phyloP scores from a whole-genome alignment of 140 eudicot genomes.

The Senecio squalidus region DNA sequence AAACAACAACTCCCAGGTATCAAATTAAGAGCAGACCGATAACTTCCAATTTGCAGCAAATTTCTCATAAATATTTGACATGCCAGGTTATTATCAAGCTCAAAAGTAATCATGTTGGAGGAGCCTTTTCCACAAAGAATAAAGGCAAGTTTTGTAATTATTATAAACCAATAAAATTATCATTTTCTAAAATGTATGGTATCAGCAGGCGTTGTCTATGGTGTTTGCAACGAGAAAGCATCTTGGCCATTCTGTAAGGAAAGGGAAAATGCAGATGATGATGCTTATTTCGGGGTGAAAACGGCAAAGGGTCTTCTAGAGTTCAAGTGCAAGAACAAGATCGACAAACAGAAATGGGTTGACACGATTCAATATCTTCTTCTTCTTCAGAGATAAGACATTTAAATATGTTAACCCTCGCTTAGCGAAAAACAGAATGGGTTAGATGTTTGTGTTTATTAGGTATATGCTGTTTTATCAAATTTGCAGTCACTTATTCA shows the following conservation, averaged over 20 bases:
- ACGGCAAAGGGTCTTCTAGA: slow-evolving; percentile 78
- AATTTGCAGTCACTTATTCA: no score
- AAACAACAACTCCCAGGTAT: slow-evolving; percentile 67
- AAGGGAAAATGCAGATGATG: slow-evolving; percentile 56
- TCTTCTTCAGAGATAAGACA: slow-evolving; percentile 38
- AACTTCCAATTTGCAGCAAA: not conserved
- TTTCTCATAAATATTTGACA: not conserved
- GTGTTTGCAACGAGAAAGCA: slow-evolving; percentile 54
- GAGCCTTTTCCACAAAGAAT: slow-evolving; percentile 80
- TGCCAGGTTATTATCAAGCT: slow-evolving; percentile 64
- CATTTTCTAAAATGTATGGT: not conserved
- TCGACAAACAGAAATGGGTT: slow-evolving; percentile 82
- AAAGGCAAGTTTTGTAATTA: slow-evolving; percentile 57
- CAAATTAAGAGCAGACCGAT: not conserved
- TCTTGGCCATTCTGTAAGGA: slow-evolving; percentile 67
- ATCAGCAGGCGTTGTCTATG: slow-evolving; percentile 47
- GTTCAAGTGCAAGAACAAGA: slow-evolving; percentile 82
- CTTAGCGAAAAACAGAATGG: no score
- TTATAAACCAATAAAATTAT: slow-evolving; percentile 1
- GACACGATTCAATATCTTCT: slow-evolving; percentile 57
- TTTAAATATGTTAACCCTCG: slow-evolving; percentile 23
- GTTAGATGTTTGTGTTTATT: no score
- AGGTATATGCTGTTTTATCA: no score
- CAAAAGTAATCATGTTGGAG: slow-evolving; percentile 82
- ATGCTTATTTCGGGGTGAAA: slow-evolving; percentile 70